phyloP scores from a whole-genome alignment of 139 green algal genomes.

The Chlamydomonas schloesseri region DNA sequence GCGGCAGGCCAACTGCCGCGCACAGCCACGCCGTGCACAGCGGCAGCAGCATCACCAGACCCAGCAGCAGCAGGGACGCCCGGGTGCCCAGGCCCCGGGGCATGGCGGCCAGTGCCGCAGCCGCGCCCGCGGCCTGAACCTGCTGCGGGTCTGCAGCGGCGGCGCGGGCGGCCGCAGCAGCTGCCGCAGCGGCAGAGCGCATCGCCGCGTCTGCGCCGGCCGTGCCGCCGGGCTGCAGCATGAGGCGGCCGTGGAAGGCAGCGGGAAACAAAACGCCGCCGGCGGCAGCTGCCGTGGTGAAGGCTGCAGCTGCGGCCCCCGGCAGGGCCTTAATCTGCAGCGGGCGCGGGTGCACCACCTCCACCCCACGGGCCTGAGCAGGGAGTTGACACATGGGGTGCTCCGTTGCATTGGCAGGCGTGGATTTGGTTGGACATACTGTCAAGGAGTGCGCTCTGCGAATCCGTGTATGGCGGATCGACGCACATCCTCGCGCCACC shows the following conservation, averaged over 20 bases:
- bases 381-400: too few relatives aligned
- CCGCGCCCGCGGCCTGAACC: neutral
- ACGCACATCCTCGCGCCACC: neutral
- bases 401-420: neutral
- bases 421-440: neutral
- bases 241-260: too few relatives aligned
- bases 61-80: neutral
- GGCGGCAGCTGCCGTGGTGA: slow-evolving; percentile 10
- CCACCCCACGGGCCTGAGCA: slow-evolving; percentile 31
- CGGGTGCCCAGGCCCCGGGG: neutral
- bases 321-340: neutral
- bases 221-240: too few relatives aligned
- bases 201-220: neutral
- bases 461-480: neutral
- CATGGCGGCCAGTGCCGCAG: neutral
- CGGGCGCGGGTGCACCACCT: slow-evolving; percentile 2
- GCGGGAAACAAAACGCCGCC: neutral
- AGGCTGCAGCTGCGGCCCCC: neutral
- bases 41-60: neutral
- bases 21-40: neutral
- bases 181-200: neutral
- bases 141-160: neutral
- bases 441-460: neutral
- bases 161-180: neutral
- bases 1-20: neutral